Conservation (phyloP, 2,329 filamentous ascomycete genomes). For the Monilinia aucupariae region DNA sequence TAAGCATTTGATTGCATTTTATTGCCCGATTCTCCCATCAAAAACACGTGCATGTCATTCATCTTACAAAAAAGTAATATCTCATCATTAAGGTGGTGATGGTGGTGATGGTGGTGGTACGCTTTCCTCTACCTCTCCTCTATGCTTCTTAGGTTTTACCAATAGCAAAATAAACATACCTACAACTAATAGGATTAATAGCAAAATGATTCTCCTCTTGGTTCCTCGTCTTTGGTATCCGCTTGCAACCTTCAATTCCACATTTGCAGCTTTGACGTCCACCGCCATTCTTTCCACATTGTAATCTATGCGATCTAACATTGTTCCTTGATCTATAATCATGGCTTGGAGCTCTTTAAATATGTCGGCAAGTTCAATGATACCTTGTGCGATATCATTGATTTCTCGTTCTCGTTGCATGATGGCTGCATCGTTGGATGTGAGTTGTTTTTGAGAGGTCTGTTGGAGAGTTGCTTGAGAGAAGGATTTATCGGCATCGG, state of each 20-base stretch:
- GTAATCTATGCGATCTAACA: slow-evolving; percentile 93
- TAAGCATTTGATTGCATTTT: too few species aligned
- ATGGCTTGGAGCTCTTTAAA: slow-evolving; percentile 95
- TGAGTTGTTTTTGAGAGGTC: slow-evolving; percentile 57
- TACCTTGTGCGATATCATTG: slow-evolving; percentile 94
- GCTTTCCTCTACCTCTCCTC: slow-evolving; percentile 23
- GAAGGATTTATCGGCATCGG: slow-evolving; percentile 86
- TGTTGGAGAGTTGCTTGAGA: slow-evolving; percentile 85
- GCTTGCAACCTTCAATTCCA: slow-evolving; percentile 82
- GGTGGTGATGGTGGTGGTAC: slow-evolving; percentile 27
- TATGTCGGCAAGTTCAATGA: slow-evolving; percentile 93
- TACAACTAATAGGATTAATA: slow-evolving; percentile 77
- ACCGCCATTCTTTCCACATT: slow-evolving; percentile 94
- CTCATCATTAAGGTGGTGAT: slow-evolving; percentile 17
- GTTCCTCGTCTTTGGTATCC: slow-evolving; percentile 83
- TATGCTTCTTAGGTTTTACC: slow-evolving; percentile 51
- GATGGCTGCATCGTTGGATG: slow-evolving; percentile 77
- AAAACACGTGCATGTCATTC: not conserved
- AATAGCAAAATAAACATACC: slow-evolving; percentile 81
- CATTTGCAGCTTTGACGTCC: slow-evolving; percentile 87
- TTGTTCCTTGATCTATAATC: slow-evolving; percentile 88
- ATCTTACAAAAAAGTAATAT: slow-evolving; percentile 1
- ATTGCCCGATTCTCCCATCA: too few species aligned
- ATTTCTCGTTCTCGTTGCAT: slow-evolving; percentile 93
- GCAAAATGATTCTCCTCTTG: slow-evolving; percentile 86